These are phyloP conservation scores for Huntiella omanensis DNA, from an alignment of 2,329 filamentous ascomycete species.

Conservation along the genomic window DNA sequence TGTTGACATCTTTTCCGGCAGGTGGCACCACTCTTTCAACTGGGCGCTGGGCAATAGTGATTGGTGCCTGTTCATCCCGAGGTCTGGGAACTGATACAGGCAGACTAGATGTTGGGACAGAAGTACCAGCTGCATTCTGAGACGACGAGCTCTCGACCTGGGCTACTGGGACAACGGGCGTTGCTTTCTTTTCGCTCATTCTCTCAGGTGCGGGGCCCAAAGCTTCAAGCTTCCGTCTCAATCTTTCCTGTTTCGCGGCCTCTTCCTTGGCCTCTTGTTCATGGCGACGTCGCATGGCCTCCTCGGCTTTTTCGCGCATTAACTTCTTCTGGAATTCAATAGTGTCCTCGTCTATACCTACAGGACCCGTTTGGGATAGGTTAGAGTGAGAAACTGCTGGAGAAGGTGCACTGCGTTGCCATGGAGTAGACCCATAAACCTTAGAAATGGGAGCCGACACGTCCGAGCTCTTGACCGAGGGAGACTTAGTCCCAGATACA, in stretches of 20 bases:
- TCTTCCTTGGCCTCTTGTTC: constrained; percentile 56
- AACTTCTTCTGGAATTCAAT: constrained; percentile 48
- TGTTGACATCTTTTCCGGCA: not conserved
- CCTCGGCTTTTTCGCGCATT: constrained; percentile 53
- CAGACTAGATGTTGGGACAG: not conserved
- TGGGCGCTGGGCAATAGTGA: not conserved
- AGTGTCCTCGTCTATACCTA: constrained; percentile 27
- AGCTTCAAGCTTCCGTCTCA: constrained; percentile 52
- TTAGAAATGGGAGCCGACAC: not conserved
- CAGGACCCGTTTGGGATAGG: not conserved
- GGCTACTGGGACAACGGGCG: constrained; percentile 8
- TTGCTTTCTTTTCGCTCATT: constrained; percentile 35
- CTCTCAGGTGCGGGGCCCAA: constrained; percentile 46
- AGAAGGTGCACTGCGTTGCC: not conserved
- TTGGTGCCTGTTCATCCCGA: not conserved
- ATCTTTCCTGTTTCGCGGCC: constrained; percentile 49
- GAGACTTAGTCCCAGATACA: not conserved
- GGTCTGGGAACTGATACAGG: not conserved
- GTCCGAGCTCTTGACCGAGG: constrained; percentile 1
- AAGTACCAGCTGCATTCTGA: not conserved
- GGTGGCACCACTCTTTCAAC: not conserved
- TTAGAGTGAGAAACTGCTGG: not conserved
- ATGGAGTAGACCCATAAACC: not conserved
- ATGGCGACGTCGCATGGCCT: constrained; percentile 46
- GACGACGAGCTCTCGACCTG: not conserved